phyloP scores from a whole-genome alignment of 208 protist species.

The Tritrichomonas musculus region DNA sequence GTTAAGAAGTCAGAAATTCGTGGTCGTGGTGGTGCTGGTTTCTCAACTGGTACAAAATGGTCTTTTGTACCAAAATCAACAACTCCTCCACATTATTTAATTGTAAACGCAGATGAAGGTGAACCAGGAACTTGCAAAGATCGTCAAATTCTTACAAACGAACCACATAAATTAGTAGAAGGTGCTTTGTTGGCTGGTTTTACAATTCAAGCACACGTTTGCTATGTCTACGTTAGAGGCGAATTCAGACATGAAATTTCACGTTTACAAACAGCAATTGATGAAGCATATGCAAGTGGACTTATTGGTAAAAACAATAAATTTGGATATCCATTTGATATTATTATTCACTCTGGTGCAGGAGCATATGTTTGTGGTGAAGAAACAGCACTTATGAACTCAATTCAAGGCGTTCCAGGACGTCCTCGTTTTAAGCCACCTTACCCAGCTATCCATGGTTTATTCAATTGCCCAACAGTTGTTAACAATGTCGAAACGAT shows the following conservation, averaged over 20 bases:
- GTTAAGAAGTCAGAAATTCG: constrained; percentile 83
- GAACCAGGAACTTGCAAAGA: constrained; percentile 99
- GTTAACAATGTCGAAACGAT: constrained; percentile 96
- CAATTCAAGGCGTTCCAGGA: constrained; percentile 78
- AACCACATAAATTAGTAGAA: constrained; percentile 96
- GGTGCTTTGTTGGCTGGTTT: constrained; percentile 88
- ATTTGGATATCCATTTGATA: constrained; percentile 91
- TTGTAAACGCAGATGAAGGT: constrained; percentile 97
- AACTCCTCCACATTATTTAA: constrained; percentile 81
- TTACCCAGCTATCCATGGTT: constrained; percentile 92
- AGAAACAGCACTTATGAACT: constrained; percentile 92
- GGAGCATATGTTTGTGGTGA: constrained; percentile 98
- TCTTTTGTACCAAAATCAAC: constrained; percentile 89
- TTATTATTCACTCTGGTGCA: constrained; percentile 86
- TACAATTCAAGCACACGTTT: constrained; percentile 79
- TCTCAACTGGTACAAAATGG: constrained; percentile 96
- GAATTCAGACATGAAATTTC: constrained; percentile 92
- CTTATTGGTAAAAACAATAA: constrained; percentile 90
- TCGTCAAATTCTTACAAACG: constrained; percentile 95
- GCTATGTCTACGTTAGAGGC: constrained; percentile 97
- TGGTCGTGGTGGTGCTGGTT: constrained; percentile 92
- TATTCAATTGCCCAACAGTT: constrained; percentile 95
- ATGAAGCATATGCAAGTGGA: constrained; percentile 70
- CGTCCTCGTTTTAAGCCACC: constrained; percentile 95
- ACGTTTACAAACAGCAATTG: constrained; percentile 79